Percentiles rank a stretch among this genome's conserved stretches.
Evolutionary conservation across 441 rosid species (phyloP).

Genomic region (Erodium texanum): DNA sequence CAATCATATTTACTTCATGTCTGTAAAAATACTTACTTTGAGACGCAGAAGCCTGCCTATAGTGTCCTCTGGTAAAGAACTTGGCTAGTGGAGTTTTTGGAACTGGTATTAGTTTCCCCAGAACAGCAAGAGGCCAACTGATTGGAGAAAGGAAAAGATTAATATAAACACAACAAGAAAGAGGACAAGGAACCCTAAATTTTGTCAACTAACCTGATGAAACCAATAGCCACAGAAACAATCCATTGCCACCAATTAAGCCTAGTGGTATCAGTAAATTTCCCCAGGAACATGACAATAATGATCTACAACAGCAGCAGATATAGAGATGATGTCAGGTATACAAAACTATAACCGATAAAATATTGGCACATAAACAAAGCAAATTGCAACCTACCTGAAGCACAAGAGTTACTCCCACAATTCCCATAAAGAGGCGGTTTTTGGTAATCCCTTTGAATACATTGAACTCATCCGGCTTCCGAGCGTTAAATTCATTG

Average conservation of each 20-base stretch:
- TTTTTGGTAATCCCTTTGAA: constrained; percentile 61
- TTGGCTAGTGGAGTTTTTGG: constrained; percentile 39
- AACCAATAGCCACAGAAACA: constrained; percentile 41
- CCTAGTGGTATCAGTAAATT: constrained; percentile 40
- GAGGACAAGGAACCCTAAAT: too few species aligned
- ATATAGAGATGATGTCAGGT: too few species aligned
- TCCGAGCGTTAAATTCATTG: constrained; percentile 86
- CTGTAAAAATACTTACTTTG: too few species aligned
- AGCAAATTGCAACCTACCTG: constrained; percentile 46
- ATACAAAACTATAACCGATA: too few species aligned
- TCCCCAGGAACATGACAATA: constrained; percentile 65
- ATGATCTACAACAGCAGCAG: constrained; percentile 21
- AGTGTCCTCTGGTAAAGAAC: too few species aligned
- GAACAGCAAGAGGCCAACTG: constrained; percentile 81
- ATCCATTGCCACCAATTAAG: constrained; percentile 70
- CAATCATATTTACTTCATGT: background rate
- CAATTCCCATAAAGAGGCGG: constrained; percentile 75
- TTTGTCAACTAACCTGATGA: constrained; percentile 39
- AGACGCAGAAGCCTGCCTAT: too few species aligned
- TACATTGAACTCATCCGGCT: constrained; percentile 75
- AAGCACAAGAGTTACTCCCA: constrained; percentile 53
- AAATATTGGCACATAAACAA: too few species aligned
- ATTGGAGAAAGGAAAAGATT: too few species aligned
- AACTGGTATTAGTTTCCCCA: constrained; percentile 73
- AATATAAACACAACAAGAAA: too few species aligned